Evolutionary conservation across 2,329 filamentous ascomycete genomes (phyloP).

Genomic region (Trichoderma semiorbis): DNA sequence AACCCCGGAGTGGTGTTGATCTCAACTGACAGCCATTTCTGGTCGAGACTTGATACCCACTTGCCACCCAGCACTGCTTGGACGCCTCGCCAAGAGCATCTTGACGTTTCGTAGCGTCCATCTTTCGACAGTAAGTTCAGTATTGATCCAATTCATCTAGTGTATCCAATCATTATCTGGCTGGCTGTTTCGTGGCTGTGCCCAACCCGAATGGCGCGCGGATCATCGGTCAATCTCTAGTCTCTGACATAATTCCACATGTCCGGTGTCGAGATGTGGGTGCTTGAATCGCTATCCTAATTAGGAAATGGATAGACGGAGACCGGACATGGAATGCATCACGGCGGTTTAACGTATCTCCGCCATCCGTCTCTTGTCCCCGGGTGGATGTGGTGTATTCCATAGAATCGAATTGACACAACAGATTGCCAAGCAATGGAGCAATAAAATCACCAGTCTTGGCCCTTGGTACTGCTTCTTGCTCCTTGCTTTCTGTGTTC

Average conservation of each 20-base stretch:
- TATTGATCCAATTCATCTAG: background rate
- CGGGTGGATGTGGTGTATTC: background rate
- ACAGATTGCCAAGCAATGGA: background rate
- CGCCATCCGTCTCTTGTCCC: background rate
- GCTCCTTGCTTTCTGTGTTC: background rate
- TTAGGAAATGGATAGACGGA: background rate
- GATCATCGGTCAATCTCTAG: background rate
- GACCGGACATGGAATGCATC: background rate
- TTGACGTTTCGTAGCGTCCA: background rate
- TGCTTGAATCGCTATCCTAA: background rate
- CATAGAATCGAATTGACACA: background rate
- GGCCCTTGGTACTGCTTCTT: background rate
- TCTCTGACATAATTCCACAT: background rate
- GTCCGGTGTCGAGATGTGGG: background rate
- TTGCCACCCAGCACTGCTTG: background rate
- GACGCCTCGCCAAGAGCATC: background rate
- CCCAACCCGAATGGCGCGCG: background rate
- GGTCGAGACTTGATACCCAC: background rate
- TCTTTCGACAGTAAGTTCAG: background rate
- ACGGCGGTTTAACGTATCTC: background rate
- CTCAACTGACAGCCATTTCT: background rate
- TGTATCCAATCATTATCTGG: background rate
- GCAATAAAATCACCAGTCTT: background rate
- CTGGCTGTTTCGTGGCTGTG: constrained; percentile 7
- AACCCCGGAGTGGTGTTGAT: background rate